phyloP scores from a whole-genome alignment of 176 grass and related monocot species.

The Raddia distichophylla region DNA sequence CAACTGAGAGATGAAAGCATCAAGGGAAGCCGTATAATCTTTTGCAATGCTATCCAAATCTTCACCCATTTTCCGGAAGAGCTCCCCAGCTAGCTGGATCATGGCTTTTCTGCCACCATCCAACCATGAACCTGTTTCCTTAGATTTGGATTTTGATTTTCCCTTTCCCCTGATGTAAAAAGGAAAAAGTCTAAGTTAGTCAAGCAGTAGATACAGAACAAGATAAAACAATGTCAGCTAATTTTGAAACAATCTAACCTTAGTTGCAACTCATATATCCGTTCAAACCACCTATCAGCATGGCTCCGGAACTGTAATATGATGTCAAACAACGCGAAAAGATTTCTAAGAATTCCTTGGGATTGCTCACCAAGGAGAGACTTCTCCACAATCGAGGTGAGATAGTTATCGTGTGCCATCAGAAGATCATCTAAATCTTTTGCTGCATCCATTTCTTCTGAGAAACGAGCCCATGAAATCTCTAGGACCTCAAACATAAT shows the following conservation, averaged over 20 bases:
- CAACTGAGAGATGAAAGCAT: constrained; percentile 86
- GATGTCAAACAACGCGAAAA: constrained; percentile 87
- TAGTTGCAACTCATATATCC: constrained; percentile 79
- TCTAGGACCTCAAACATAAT: constrained; percentile 99
- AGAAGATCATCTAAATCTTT: constrained; percentile 96
- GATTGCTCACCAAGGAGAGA: constrained; percentile 84
- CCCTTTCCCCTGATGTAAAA: constrained; percentile 64
- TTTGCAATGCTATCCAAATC: constrained; percentile 87
- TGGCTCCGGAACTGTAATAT: constrained; percentile 80
- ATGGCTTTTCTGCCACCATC: constrained; percentile 82
- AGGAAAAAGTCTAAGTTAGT: constrained; percentile 22
- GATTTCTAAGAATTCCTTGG: constrained; percentile 62
- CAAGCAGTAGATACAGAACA: constrained; percentile 16
- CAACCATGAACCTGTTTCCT: constrained; percentile 56
- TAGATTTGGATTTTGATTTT: constrained; percentile 76
- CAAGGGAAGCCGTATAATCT: constrained; percentile 85
- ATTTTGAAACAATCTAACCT: constrained; percentile 58
- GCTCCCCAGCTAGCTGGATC: constrained; percentile 75
- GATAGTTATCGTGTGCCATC: constrained; percentile 80
- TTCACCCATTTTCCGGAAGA: constrained; percentile 89
- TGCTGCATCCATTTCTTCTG: constrained; percentile 89
- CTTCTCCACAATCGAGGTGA: constrained; percentile 87
- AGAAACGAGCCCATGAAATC: constrained; percentile 87
- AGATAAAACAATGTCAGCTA: neutral
- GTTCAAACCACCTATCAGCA: constrained; percentile 91